A percentile compares a stretch with the other conserved stretches of the same genome.
phyloP scores from a whole-genome alignment of 768 basidiomycete species.

The Leccinum subgranulosum region DNA sequence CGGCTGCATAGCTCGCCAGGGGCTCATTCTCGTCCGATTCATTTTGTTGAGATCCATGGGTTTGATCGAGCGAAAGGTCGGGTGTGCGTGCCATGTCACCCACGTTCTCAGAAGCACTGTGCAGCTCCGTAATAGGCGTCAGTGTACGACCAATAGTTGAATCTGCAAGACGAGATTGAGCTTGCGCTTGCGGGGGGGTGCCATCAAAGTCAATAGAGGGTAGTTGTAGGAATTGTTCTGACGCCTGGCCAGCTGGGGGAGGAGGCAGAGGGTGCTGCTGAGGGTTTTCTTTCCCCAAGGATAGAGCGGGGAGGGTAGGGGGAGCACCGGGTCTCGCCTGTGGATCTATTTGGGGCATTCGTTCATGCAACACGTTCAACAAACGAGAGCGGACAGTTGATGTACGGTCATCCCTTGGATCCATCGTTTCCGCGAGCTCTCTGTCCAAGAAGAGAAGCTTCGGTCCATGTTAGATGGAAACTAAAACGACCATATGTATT shows the following conservation, averaged over 20 bases:
- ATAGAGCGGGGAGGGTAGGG: slow-evolving; percentile 20
- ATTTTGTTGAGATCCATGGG: slow-evolving; percentile 9
- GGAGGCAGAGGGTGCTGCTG: slow-evolving; percentile 27
- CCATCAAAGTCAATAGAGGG: slow-evolving; percentile 55
- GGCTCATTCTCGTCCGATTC: slow-evolving; percentile 28
- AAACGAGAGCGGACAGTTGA: slow-evolving; percentile 63
- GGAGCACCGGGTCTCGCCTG: slow-evolving; percentile 6
- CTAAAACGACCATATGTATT: slow-evolving; percentile 9
- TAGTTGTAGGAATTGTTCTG: slow-evolving; percentile 38
- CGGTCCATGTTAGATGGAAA: slow-evolving; percentile 13
- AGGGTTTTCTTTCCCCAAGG: slow-evolving; percentile 10
- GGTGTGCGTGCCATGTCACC: slow-evolving; percentile 15
- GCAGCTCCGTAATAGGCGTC: slow-evolving; percentile 67
- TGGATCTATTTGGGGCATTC: slow-evolving; percentile 48
- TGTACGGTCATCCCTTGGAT: slow-evolving; percentile 76
- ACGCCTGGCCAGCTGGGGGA: slow-evolving; percentile 16
- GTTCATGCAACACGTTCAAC: slow-evolving; percentile 57
- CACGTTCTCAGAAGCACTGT: slow-evolving; percentile 29
- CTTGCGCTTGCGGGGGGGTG: slow-evolving; percentile 13
- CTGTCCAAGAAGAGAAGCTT: slow-evolving; percentile 87
- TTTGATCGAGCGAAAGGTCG: slow-evolving; percentile 20
- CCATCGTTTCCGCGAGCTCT: slow-evolving; percentile 73
- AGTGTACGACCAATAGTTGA: slow-evolving; percentile 35
- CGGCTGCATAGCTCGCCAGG: slow-evolving; percentile 13
- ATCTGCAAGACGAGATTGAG: slow-evolving; percentile 19